Base-by-base conservation (phyloP, 2,329 filamentous ascomycete genomes). In the Falciphora oryzae region DNA sequence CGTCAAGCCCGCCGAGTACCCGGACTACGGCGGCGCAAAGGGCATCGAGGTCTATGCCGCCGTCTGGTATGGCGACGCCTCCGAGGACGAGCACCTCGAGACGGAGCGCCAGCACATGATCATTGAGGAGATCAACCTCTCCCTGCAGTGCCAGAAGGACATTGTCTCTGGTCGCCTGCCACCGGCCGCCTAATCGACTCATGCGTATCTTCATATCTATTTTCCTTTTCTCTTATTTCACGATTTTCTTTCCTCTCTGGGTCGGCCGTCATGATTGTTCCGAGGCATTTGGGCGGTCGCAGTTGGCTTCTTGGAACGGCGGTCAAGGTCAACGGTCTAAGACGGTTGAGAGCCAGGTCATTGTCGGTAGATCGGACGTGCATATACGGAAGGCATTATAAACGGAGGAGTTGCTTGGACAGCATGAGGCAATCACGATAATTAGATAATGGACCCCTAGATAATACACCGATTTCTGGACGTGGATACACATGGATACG, bases 101-200 rank as follows among this genome's bases (percentile, higher is more conserved):
- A 65, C 65, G 4, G 69, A 71, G 66, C 61, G 70, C 5, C 68
- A 70, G 60, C 70, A 71, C 61, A 67, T 70, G 57, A 67, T 69
- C 13, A 69, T 68, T 31, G 70, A 71, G 59, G 68, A 71, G 28
- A 66, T 71, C 53, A 71, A 71, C 62, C 31, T 66, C 56, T 63
- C 68, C 1, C 22, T 68, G 13, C 65, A 68, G 32, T 66, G 66
- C 4, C 67, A 69, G 32, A 59, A 64, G 57, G 68, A 71, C 29
- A 63, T 71, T 78, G n/a, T 35, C 29, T 25, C 61, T 11, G 61
- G 61, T 14, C 61, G 27, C 28, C 44, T 62, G 38, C 61, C 61
- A 10, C 44, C 22, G 44, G 44, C 22, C 18, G 44, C 44, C 44
- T 53, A n/a, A 50, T 22, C 38, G 16, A 25, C 22, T n/a, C 44